Evolutionary conservation across 1,284 basidiomycete species (phyloP).

Genomic region (Chalciporus piperatoides): DNA sequence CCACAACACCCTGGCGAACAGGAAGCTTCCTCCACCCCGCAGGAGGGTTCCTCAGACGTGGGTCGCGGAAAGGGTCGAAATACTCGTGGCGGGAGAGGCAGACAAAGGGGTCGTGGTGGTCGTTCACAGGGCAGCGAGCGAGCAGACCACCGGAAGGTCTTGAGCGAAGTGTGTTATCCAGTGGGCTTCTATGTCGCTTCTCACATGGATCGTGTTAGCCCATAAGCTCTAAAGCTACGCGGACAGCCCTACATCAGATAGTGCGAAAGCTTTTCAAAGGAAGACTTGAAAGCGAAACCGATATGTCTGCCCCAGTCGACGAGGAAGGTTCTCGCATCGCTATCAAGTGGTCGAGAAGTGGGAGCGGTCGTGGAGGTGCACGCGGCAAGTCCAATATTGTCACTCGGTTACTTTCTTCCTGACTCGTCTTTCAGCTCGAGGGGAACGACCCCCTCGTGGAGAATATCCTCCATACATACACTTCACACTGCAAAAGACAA

Average conservation of each 20-base stretch:
- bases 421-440: conserved; percentile 26
- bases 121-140: conserved; percentile 34
- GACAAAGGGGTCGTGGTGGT: conserved; percentile 40
- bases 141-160: conserved; percentile 70
- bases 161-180: conserved; percentile 66
- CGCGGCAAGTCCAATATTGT: conserved; percentile 25
- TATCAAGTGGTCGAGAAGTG: conserved; percentile 67
- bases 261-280: conserved; percentile 82
- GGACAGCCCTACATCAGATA: conserved; percentile 79
- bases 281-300: conserved; percentile 81
- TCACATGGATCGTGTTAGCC: conserved; percentile 48
- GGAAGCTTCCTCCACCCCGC: conserved; percentile 16
- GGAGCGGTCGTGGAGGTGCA: conserved; percentile 40
- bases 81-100: conserved; percentile 44
- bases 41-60: conserved; percentile 25
- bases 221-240: conserved; percentile 75
- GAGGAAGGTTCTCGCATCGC: conserved; percentile 68
- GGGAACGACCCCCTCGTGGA: conserved; percentile 50
- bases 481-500: conserved; percentile 96
- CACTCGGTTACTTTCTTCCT: not conserved
- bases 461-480: conserved; percentile 88
- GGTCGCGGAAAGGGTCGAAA: conserved; percentile 43
- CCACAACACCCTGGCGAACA: conserved; percentile 27
- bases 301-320: conserved; percentile 44
- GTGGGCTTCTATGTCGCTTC: conserved; percentile 12